Percentiles rank a stretch among this genome's conserved stretches.
phyloP scores from a whole-genome alignment of 768 basidiomycete species.

The Candolleomyces eurysporus region DNA sequence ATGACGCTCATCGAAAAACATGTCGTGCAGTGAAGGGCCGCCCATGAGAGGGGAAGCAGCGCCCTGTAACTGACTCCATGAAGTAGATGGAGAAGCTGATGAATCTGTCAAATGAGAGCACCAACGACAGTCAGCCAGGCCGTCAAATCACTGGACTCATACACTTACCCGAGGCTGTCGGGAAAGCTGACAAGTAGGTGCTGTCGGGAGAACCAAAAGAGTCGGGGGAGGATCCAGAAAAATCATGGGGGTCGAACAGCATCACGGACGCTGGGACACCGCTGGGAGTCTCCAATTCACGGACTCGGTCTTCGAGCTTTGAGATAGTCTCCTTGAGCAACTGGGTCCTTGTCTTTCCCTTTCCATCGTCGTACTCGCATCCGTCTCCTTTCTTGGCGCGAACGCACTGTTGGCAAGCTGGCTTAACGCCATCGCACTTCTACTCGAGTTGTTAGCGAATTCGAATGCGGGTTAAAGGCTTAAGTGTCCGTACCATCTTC shows the following conservation, averaged over 20 bases:
- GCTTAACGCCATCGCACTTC: constrained; percentile 78
- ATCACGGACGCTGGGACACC: constrained; percentile 66
- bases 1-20: constrained; percentile 52
- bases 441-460: constrained; percentile 27
- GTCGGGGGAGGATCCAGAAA: constrained; percentile 55
- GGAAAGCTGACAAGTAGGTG: constrained; percentile 46
- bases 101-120: constrained; percentile 29
- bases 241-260: constrained; percentile 64
- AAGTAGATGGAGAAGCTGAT: constrained; percentile 48
- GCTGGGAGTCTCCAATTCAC: constrained; percentile 67
- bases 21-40: constrained; percentile 40
- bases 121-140: no score
- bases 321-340: constrained; percentile 74
- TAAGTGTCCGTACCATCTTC: constrained; percentile 52
- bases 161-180: constrained; percentile 41
- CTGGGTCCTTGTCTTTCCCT: constrained; percentile 80
- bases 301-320: constrained; percentile 67
- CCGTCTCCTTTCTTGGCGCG: constrained; percentile 73
- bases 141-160: no score
- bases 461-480: constrained; percentile 1
- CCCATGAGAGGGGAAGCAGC: not conserved
- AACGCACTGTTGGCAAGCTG: constrained; percentile 74
- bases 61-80: constrained; percentile 46
- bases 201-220: constrained; percentile 54
- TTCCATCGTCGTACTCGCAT: constrained; percentile 84